Percentiles rank a stretch among this genome's conserved stretches.
phyloP scores from a whole-genome alignment of 176 grass and related monocot genomes.

The Raddia distichophylla region DNA sequence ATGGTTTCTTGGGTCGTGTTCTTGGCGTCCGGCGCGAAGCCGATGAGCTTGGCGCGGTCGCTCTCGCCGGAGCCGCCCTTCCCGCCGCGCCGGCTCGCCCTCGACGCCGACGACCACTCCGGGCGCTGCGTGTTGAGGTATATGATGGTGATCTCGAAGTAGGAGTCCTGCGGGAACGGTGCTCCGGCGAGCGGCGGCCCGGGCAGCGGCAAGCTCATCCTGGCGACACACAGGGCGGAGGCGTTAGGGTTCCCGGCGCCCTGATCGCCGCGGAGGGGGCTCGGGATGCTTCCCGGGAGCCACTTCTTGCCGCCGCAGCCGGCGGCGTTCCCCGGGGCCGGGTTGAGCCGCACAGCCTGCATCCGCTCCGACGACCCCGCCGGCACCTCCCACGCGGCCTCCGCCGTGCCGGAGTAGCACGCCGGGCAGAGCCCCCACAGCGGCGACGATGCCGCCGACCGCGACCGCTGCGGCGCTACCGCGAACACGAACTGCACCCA shows the following conservation, averaged over 20 bases:
- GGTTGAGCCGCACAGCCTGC: conserved; percentile 85
- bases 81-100: conserved; percentile 41
- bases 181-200: conserved; percentile 66
- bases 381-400: conserved; percentile 65
- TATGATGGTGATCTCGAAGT: conserved; percentile 92
- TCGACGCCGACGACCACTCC: conserved; percentile 60
- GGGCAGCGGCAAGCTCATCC: conserved; percentile 79
- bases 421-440: conserved; percentile 48
- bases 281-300: conserved; percentile 44
- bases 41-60: conserved; percentile 70
- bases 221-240: conserved; percentile 41
- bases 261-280: conserved; percentile 38
- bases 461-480: conserved; percentile 27
- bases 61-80: conserved; percentile 52
- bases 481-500: conserved; percentile 85
- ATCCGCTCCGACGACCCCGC: conserved; percentile 68
- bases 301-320: conserved; percentile 29
- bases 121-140: conserved; percentile 63
- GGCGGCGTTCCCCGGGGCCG: background rate
- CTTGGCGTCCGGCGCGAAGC: conserved; percentile 15
- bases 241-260: background rate
- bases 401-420: conserved; percentile 50
- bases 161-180: conserved; percentile 87
- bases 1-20: conserved; percentile 34
- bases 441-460: conserved; percentile 38